Evolutionary conservation across 2,329 filamentous ascomycete genomes (phyloP), one percentile per base, ranked within the genome.

Genomic region (Colletotrichum lini): DNA sequence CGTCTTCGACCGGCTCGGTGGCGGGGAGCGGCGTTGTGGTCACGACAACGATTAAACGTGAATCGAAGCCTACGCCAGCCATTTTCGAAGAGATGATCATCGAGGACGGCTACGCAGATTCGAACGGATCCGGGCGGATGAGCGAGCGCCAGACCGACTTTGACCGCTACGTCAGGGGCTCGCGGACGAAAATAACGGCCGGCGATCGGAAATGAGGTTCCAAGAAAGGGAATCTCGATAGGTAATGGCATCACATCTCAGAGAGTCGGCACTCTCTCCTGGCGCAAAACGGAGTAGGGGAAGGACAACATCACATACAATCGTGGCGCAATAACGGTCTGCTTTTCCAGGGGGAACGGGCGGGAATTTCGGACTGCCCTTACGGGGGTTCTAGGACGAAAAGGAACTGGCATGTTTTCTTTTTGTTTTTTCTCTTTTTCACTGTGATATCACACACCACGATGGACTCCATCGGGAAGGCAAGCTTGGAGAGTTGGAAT

Each of bases 1-100:
- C 42, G 12, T 58, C 61, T 5, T 58, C 44, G 9, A 38, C 30
- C 8, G 42, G 45, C 10, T 56, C 42, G 21, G 44, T 15, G 26
- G 40, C 54, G 2, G 30, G 50, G 21, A 73, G 64, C 72, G 74
- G 69, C 42, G 81, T 83, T 21, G 64, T 82, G 44, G 78, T 82
- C 23, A 82, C 81, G n/a, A 83, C 80, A 7, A 81, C 81, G 7
- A 82, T 82, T 66, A 75, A 79, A 71, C 75, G 79, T 38, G 79
- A 82, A 61, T 80, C 76, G 69, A 76, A 76, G n/a, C 77, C 77
- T 2, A 60, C 59, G 16, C 38, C 64, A 40, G 50, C 50, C 15
- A 9, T 60, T 8, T 67, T 64, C 35, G 60, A 72, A 21, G 49
- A 69, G 8, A 68, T 66, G 45, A 21, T 21, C 12, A 54, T 70